Conservation (phyloP, 108 stramenopile genomes). For the Epithemia pelagica region DNA sequence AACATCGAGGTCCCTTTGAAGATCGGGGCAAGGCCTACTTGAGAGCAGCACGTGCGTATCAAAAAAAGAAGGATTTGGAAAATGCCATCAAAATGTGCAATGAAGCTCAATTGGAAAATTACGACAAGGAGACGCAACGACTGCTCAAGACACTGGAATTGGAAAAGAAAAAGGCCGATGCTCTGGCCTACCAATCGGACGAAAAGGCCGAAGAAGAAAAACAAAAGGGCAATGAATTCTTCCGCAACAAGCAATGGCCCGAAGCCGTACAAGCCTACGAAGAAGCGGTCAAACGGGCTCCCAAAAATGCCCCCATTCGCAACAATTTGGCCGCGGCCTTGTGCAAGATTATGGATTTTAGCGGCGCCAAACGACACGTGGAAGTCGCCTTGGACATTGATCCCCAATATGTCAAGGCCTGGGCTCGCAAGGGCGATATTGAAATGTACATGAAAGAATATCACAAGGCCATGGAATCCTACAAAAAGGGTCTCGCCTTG, state of each 20-base stretch:
- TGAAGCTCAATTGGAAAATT: constrained; percentile 77
- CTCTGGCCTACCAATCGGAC: constrained; percentile 87
- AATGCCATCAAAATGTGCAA: constrained; percentile 89
- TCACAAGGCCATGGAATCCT: constrained; percentile 96
- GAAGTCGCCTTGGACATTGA: constrained; percentile 96
- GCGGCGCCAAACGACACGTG: constrained; percentile 88
- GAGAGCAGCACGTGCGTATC: constrained; percentile 89
- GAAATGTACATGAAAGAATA: constrained; percentile 96
- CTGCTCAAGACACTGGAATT: constrained; percentile 91
- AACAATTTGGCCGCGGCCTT: constrained; percentile 97
- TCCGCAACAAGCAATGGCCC: constrained; percentile 86
- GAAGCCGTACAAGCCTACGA: constrained; percentile 83
- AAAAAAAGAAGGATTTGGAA: constrained; percentile 84
- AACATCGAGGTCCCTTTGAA: constrained; percentile 84
- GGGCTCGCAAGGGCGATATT: constrained; percentile 98
- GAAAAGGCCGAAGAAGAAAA: constrained; percentile 96
- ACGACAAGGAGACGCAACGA: constrained; percentile 86
- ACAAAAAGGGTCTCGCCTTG: constrained; percentile 85
- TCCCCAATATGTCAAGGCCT: constrained; percentile 97
- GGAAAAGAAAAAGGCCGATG: constrained; percentile 88
- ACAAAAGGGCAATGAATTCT: constrained; percentile 92
- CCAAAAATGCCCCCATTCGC: constrained; percentile 93
- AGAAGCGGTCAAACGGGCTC: constrained; percentile 97
- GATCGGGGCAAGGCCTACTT: constrained; percentile 92
- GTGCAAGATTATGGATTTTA: constrained; percentile 96